Evolutionary conservation across 441 rosid species (phyloP), one percentile per base, ranked within the genome.

Genomic region (Adansonia rubrostipa): DNA sequence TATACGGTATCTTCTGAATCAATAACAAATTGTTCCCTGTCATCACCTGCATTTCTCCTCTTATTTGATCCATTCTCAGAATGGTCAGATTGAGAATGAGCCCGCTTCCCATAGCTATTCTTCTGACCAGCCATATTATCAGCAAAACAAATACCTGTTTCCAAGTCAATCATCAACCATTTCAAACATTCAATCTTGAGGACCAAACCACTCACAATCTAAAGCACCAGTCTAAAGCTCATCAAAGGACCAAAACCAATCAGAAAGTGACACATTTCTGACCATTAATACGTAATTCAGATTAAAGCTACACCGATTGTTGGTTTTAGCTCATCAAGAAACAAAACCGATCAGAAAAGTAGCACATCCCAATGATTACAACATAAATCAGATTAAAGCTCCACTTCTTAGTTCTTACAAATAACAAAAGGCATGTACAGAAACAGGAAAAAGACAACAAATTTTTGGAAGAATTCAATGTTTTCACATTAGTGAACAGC

Each of bases 61-160:
- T 93, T 97, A 84, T 83, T 92, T 60, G 86, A 80, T 22, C 89
- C 92, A 77, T 87, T 84, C 64, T 89, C 96, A 44, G 85, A 82
- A 77, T 89, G 63, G 48, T 91, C 98, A 44, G 96, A 88, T 9
- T 88, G 94, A 48, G 91, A 85, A 87, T 88, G 96, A 64, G 92
- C 11, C 77, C 99, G 91, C 82, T 95, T 97, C 45, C 99, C 90
- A 63, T 91, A 84, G 79, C 90, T 90, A 82, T 92, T 94, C 86
- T 91, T 89, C 75, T 93, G 94, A 80, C 95, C 89, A n/a, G 97
- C 89, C 92, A 93, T 76, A 73, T 36, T 17, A 71, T 15, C 53
- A 61, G 54, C 9, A 10, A 44, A 71, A 57, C 10, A 14, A 48
- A 54, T 40, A 44, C 75, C 87, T 86, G 77, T 42, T 13, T 8